Evolutionary conservation across 192 early-diverging fungal species (phyloP), one percentile per base, ranked within the genome.

Genomic region (Glomus cerebriforme): DNA sequence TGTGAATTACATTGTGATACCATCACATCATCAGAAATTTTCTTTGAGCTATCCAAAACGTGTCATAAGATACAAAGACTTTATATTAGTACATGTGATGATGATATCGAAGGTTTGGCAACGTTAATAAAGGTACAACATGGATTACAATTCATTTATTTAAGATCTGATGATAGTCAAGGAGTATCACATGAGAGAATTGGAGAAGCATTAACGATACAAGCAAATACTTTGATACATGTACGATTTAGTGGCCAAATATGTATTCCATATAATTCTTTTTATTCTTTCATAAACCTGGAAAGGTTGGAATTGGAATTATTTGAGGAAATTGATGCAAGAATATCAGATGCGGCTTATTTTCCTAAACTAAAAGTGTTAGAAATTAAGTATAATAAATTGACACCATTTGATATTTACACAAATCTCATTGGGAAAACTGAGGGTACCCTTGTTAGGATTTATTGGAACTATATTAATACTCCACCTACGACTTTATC

Each of bases 381-480:
- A 9, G 59, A 62, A 10, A 26, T 62, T 24, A 26, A 62, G 9
- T 43, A 43, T 43, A 26, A 62, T 62, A 26, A 26, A 12, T 62
- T 62, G 9, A 62, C 59, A 2, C 59, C 59, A 24, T 62, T 62
- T 62, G 9, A 7, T 1, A n/a, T 62, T 62, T 62, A 62, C n/a
- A 62, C 59, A 62, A 62, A 62, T 62, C 26, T 62, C 22, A 62
- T 62, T 62, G 8, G n/a, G 26, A 62, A 62, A 62, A 10, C 59
- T 27, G 39, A 43, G 12, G n/a, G n/a, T 62, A 62, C 22, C 9
- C 59, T 62, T 27, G 26, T 2, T 62, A 27, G 59, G 26, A 62
- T 62, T 26, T 12, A 62, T 62, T 62, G 59, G 59, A 26, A 26
- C 24, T 43, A 43, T 43, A 62, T 26, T 62, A 26, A 26, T 26